phyloP scores from a whole-genome alignment of 192 early-diverging fungal genomes.

The Phlyctochytrium bullatum region DNA sequence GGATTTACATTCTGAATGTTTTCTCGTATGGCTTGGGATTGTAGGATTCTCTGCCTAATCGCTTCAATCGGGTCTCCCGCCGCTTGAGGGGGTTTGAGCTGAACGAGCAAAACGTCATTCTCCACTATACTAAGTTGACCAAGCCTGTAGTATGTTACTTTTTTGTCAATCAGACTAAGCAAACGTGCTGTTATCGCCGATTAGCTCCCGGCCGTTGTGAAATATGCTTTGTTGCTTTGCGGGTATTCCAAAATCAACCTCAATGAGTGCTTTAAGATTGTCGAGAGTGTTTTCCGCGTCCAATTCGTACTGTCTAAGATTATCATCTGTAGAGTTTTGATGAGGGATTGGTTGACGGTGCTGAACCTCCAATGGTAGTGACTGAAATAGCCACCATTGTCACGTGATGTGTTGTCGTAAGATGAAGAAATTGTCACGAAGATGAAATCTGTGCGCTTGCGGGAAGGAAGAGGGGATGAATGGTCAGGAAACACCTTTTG shows the following conservation, averaged over 20 bases:
- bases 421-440: no score
- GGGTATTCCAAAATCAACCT: conserved; percentile 74
- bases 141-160: no score
- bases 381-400: no score
- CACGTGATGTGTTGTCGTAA: no score
- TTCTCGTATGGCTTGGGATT: conserved; percentile 52
- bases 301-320: conserved; percentile 8
- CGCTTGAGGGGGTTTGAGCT: conserved; percentile 27
- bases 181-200: no score
- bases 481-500: no score
- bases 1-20: conserved; percentile 49
- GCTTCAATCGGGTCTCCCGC: conserved; percentile 41
- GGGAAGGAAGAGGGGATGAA: no score
- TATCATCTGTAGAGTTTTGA: not conserved
- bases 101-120: conserved; percentile 73
- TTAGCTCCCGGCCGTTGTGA: conserved; percentile 68
- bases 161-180: no score
- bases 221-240: conserved; percentile 59
- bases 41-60: conserved; percentile 63
- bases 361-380: no score
- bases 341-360: no score
- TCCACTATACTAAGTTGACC: no score
- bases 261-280: conserved; percentile 66
- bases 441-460: no score
- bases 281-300: conserved; percentile 23